Base-by-base conservation (phyloP, 2,329 filamentous ascomycete genomes). In the Colletotrichum cordylinicola region DNA sequence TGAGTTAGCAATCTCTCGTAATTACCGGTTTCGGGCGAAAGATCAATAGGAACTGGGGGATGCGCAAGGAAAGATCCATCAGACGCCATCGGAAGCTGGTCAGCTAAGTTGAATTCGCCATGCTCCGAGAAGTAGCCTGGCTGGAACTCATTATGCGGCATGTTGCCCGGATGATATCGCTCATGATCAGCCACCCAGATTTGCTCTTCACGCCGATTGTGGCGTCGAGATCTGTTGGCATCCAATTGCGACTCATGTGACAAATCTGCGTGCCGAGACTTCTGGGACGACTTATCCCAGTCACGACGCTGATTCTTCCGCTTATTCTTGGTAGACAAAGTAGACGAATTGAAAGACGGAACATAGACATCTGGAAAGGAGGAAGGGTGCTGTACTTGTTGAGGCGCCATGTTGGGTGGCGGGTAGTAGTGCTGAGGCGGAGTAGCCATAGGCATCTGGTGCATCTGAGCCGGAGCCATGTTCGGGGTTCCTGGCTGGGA, bases 1-100 rank as follows among this genome's bases (percentile, higher is more conserved):
- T 89, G 85, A 82, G 91, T 95, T 88, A 96, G 94, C 91, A 90
- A 89, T 78, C 91, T 89, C 84, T 96, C 93, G 90, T 93, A 95
- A 79, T 92, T 89, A 81, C 91, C 91, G 82, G 88, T 93, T 81
- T 92, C 91, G 75, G 94, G 94, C 78, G 93, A 93, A 74, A 96
- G 85, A 85, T 95, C 91, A 82, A 91, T 78, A 72, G 85, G 80
- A 75, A 81, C 62, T 75, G 78, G 60, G 74, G 55, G 56, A 61
- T 24, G n/a, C 39, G 68, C 13, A 62, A 67, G 31, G 35, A 67
- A 70, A 62, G 21, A 27, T n/a, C 27, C 62, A 15, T 62, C 48
- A 12, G 62, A 35, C 78, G 76, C 79, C 75, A 76, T 82, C 78
- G 81, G 80, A 80, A 78, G 81, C 73, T 78, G 80, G 77, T 67